A percentile compares a stretch with the other conserved stretches of the same genome.
Evolutionary conservation across 768 basidiomycete genomes (phyloP).

Genomic region (Pluteus cervinus): DNA sequence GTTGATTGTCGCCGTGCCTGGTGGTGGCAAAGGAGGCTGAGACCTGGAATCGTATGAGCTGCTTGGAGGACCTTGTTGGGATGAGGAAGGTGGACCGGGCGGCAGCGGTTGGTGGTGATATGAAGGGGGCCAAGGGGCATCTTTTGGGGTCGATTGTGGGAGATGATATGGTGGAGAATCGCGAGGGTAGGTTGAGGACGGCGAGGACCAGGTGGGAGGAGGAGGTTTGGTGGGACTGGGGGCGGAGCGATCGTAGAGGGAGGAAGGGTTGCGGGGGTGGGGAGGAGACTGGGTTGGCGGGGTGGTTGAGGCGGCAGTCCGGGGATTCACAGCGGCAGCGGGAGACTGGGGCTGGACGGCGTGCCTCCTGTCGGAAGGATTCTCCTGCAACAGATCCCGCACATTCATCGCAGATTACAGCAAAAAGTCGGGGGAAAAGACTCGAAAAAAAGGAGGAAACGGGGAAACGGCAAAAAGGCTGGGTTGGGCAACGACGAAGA

Average conservation of each 20-base stretch:
- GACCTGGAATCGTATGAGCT: no score
- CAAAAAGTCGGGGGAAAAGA: not conserved
- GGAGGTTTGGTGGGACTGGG: conserved; percentile 17
- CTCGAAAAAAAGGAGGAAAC: conserved; percentile 1
- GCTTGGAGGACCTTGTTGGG: no score
- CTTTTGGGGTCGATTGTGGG: not conserved
- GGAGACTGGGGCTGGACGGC: no score
- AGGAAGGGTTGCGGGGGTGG: conserved; percentile 9
- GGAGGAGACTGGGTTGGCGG: conserved; percentile 10
- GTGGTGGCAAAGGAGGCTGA: no score
- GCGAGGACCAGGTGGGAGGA: conserved; percentile 5
- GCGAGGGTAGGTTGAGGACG: conserved; percentile 5
- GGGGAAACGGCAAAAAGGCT: no score
- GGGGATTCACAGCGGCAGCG: no score
- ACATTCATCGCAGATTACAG: conserved; percentile 55
- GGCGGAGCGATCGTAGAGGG: conserved; percentile 14
- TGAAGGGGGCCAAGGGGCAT: not conserved
- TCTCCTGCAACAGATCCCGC: conserved; percentile 61
- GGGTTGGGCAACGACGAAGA: no score
- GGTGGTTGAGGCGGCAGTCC: conserved; percentile 22
- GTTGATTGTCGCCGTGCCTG: no score
- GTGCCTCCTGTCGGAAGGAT: conserved; percentile 65
- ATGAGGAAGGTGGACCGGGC: no score
- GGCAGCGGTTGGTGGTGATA: conserved; percentile 13
- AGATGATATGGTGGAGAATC: conserved; percentile 11